Percentiles rank a stretch among this genome's conserved stretches.
These are phyloP conservation scores for Geotrichum candidum DNA, from an alignment of 1,139 yeast genomes.

Conservation along the genomic window DNA sequence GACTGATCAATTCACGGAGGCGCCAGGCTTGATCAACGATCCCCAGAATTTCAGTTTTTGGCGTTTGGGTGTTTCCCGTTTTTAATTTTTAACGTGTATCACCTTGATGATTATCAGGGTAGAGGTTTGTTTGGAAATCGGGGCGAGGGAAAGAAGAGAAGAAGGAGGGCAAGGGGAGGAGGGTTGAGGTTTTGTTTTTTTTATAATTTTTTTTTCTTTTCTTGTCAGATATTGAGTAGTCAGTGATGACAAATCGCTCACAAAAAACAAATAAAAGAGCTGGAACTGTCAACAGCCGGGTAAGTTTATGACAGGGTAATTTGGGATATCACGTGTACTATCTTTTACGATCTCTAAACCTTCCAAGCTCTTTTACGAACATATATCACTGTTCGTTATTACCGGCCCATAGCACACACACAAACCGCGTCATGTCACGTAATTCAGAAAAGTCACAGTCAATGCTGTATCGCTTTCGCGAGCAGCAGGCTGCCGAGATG, in stretches of 20 bases:
- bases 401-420: neutral
- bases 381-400: neutral
- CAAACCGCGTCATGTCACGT: slow-evolving; percentile 50
- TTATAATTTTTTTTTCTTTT: neutral
- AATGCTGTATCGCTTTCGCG: slow-evolving; percentile 59
- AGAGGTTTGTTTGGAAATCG: slow-evolving; percentile 6
- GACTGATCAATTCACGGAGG: neutral
- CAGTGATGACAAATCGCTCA: neutral
- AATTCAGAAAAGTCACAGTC: slow-evolving; percentile 73
- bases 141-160: slow-evolving; percentile 14
- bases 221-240: neutral
- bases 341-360: neutral
- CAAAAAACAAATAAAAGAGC: neutral
- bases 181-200: slow-evolving; percentile 14
- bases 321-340: neutral
- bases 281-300: neutral
- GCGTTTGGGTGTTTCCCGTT: neutral
- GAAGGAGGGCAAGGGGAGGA: slow-evolving; percentile 15
- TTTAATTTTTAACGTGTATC: neutral
- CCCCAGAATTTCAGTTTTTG: neutral
- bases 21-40: neutral
- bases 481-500: slow-evolving; percentile 51
- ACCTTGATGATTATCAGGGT: slow-evolving; percentile 11
- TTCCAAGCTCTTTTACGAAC: neutral
- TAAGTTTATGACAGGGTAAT: slow-evolving; percentile 9